These are phyloP conservation scores for Ochromonas danica DNA, from an alignment of 108 stramenopile genomes.

Conservation along the genomic window DNA sequence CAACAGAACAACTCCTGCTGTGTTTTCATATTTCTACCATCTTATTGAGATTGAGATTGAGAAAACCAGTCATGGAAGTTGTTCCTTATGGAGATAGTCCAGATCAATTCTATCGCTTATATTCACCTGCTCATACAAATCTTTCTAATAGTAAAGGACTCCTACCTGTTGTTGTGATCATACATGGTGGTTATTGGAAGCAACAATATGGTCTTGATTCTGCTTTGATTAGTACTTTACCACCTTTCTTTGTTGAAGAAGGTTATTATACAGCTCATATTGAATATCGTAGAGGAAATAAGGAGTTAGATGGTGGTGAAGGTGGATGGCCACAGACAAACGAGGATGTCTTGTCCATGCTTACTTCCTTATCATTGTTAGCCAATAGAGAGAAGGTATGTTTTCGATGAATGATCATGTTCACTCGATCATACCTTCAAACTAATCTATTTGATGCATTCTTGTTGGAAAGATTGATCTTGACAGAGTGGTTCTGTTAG, in stretches of 20 bases:
- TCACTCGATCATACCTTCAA: not conserved
- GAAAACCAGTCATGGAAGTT: not conserved
- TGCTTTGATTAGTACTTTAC: not conserved
- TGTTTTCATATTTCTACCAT: too few relatives aligned
- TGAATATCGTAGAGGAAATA: slow-evolving; percentile 25
- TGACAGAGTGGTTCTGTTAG: slow-evolving; percentile 2
- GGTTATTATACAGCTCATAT: not conserved
- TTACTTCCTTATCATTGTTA: not conserved
- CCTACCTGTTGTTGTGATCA: slow-evolving; percentile 6
- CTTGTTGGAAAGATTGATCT: not conserved
- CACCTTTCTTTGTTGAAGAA: not conserved
- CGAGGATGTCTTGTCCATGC: not conserved
- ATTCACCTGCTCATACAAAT: not conserved
- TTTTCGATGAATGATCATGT: not conserved
- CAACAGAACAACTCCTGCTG: too few relatives aligned
- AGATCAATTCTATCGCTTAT: not conserved
- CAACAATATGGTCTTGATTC: not conserved
- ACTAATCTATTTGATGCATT: not conserved
- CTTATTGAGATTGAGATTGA: too few relatives aligned
- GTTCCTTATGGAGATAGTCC: not conserved
- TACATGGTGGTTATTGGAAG: slow-evolving; percentile 35
- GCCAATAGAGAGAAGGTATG: not conserved
- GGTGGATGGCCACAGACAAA: slow-evolving; percentile 25
- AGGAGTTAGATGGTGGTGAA: not conserved
- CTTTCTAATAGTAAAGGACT: not conserved